These are phyloP conservation scores for Acacia acuminata DNA, from an alignment of 306 rosid species.

Conservation along the genomic window DNA sequence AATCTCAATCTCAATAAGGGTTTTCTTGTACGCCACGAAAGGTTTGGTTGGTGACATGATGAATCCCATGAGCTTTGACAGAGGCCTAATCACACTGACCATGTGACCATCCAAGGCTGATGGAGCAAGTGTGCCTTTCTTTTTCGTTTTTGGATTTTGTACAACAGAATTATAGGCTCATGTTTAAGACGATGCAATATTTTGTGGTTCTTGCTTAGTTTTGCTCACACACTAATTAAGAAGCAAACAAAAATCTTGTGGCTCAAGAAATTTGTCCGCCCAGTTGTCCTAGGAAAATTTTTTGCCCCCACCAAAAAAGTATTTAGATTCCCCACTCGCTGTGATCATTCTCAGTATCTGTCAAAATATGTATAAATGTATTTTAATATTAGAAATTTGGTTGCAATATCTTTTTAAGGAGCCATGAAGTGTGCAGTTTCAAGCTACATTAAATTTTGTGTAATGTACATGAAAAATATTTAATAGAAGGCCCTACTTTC, in stretches of 20 bases:
- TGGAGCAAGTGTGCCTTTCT: background rate
- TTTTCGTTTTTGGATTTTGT: background rate
- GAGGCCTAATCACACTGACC: background rate
- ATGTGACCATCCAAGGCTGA: background rate
- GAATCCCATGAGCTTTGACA: background rate
- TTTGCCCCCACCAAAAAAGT: background rate
- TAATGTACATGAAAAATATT: background rate
- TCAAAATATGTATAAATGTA: background rate
- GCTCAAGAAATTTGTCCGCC: background rate
- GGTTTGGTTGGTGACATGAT: background rate
- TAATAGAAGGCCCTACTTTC: background rate
- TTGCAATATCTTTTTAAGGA: no score
- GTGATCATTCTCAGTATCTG: background rate
- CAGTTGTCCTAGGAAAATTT: background rate
- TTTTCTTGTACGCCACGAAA: constrained; percentile 27
- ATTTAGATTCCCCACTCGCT: background rate
- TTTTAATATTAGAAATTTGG: no score
- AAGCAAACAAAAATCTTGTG: background rate
- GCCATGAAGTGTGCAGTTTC: background rate
- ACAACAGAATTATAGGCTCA: background rate
- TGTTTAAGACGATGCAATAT: background rate
- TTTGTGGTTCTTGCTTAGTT: background rate
- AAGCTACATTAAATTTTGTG: background rate
- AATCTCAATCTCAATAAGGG: background rate
- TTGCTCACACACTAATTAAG: background rate